Base-by-base conservation (phyloP, 176 grass and related monocot genomes). In the Elymus sibiricus region DNA sequence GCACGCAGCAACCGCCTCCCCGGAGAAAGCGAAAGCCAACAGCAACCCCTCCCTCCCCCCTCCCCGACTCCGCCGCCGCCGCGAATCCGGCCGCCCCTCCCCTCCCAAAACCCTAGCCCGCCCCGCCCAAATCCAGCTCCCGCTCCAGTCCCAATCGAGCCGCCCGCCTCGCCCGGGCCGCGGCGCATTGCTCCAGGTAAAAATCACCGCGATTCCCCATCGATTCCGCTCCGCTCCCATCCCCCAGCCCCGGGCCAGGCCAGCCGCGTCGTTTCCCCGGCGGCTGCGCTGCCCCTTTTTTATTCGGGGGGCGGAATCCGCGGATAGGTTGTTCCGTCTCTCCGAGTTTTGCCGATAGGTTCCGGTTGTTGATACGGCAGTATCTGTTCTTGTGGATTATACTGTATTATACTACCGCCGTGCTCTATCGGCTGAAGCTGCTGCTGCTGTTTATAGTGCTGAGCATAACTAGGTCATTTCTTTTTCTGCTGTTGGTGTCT, bases 41-140 rank as follows among this genome's bases (percentile, higher is more conserved):
- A 46, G 24, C 11, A 8, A 47, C 2, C 71, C 49, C 49, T 15
- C 28, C 13, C 16, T 10, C 2, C 26, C 5, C 15, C 28, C 4
- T 40, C 25, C 17, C 19, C 9, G n/a, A 1, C 7, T 37, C 65
- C 25, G 25, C 37, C 28, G 29, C 32, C 0, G 40, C 67, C 25
- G 7, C 71, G 42, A 26, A 47, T 74, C 46, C 40, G 44, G 53
- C 21, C 60, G 17, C 40, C 32, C 40, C 49, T 53, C 49, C n/a
- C 40, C 74, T n/a, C 77, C 81, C 49, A 37, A 76, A 89, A 85
- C 77, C 83, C 83, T 89, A 89, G 35, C 70, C 21, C 7, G 25
- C 49, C 49, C 15, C 47, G 19, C 64, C 34, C 7, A 11, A 60
- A 15, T 61, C 58, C 58, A 43, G 42, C 3, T 2, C 70, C 24